Base-by-base conservation (phyloP, 2,329 filamentous ascomycete genomes). In the Dothidotthia symphoricarpi region DNA sequence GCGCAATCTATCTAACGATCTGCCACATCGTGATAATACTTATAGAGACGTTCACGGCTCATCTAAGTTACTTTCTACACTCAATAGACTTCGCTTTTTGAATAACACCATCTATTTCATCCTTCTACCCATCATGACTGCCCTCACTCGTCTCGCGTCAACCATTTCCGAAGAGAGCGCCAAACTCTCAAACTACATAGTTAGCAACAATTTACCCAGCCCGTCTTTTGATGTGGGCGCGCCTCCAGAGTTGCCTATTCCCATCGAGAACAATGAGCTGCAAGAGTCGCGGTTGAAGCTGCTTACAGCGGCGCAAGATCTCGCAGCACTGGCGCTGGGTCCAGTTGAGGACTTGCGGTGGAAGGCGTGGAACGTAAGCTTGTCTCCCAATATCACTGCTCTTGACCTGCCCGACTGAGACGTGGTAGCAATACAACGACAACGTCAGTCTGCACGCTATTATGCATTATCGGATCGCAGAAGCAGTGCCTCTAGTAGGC, bases 141-240 rank as follows among this genome's bases (percentile, higher is more conserved):
- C 35, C 14, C 35, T 45, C 14, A 41, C 41, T 2, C 31, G 34
- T 6, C 16, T 43, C 24, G 43, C 43, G n/a, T 34, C 40, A 16
- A 8, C 10, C 17, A 35, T 39, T 22, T 16, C 37, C 3, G 32
- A 19, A 4, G 25, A 37, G 11, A 32, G 34, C 8, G 24, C 30
- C 8, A 28, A 36, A 16, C 28, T 43, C n/a, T 34, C 34, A 11
- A 22, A 31, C 17, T 36, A 40, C 17, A 32, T 34, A 12, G 26
- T 14, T 7, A 17, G 13, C 15, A 24, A 33, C 33, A 33, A 36
- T 19, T 22, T 39, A 22, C 29, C 36, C 8, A 15, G 11, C 22
- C 15, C 29, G 19, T 34, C 17, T 17, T 39, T 37, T 10, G 17
- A 36, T 10, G 17, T 33, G 16, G 34, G n/a, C 27, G 26, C 30